phyloP scores from a whole-genome alignment of 2,329 filamentous ascomycete species.

The Teratosphaeria epicoccoides region DNA sequence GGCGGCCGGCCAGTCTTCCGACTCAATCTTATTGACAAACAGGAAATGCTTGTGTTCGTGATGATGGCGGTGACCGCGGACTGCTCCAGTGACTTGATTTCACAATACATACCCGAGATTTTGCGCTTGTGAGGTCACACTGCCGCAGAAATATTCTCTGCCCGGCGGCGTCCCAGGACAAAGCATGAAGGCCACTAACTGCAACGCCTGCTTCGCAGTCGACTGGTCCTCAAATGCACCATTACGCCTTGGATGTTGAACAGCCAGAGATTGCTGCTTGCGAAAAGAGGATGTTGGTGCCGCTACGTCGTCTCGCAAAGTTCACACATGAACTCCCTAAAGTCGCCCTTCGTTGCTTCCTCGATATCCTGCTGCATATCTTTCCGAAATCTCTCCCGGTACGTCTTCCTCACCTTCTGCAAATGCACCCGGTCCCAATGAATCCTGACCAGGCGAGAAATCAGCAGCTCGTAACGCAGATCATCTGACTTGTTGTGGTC shows the following conservation, averaged over 20 bases:
- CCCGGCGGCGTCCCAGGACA: neutral
- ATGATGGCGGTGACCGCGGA: neutral
- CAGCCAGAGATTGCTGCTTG: neutral
- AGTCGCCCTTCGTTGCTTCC: conserved; percentile 65
- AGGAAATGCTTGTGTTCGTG: no score
- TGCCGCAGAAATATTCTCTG: neutral
- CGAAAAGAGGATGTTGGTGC: neutral
- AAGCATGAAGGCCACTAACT: neutral
- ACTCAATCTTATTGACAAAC: no score
- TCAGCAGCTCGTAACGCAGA: conserved; percentile 73
- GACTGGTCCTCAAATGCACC: neutral
- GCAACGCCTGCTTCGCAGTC: neutral
- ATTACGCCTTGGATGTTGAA: neutral
- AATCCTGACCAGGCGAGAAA: conserved; percentile 73
- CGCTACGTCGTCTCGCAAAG: conserved; percentile 14
- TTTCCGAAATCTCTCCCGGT: conserved; percentile 62
- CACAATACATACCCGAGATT: neutral
- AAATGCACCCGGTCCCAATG: conserved; percentile 89
- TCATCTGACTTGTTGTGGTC: conserved; percentile 28
- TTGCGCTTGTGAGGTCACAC: neutral
- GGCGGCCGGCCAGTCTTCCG: no score
- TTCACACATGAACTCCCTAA: conserved; percentile 26
- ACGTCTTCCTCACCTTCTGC: conserved; percentile 67
- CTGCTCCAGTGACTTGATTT: neutral
- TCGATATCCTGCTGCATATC: conserved; percentile 68